Conservation (phyloP, 148 eudicot genomes). For the Linanthus parryae region DNA sequence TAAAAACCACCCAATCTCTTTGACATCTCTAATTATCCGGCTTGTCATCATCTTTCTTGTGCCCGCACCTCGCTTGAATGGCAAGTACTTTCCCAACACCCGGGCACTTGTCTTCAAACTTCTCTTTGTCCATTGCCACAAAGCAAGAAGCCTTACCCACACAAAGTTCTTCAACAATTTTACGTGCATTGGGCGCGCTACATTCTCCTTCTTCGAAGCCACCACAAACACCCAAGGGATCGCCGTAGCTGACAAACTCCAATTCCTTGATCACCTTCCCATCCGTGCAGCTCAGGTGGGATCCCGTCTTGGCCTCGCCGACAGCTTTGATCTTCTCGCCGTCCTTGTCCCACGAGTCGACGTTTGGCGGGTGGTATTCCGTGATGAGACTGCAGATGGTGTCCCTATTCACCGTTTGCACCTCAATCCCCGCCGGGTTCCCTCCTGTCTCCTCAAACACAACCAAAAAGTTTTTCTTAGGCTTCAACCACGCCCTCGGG, state of each 20-base stretch:
- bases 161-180: constrained; percentile 44
- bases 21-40: not conserved
- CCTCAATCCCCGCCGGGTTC: constrained; percentile 34
- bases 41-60: not conserved
- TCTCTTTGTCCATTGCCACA: constrained; percentile 40
- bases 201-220: constrained; percentile 31
- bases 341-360: constrained; percentile 41
- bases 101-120: constrained; percentile 42
- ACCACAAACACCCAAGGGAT: constrained; percentile 63
- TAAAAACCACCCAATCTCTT: not conserved
- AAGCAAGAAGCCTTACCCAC: constrained; percentile 24
- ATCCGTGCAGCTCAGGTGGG: constrained; percentile 44
- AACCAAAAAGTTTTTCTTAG: constrained; percentile 58
- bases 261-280: constrained; percentile 33
- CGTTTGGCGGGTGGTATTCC: constrained; percentile 44
- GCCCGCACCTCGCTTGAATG: constrained; percentile 53
- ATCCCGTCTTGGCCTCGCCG: constrained; percentile 23
- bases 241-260: constrained; percentile 69
- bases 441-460: constrained; percentile 76
- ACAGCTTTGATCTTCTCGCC: constrained; percentile 18
- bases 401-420: constrained; percentile 50
- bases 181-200: constrained; percentile 22
- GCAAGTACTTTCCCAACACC: constrained; percentile 43
- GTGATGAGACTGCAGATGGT: constrained; percentile 51
- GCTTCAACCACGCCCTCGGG: constrained; percentile 72